phyloP scores from a whole-genome alignment of 176 grass and related monocot genomes.

The Saccharum spontaneum region DNA sequence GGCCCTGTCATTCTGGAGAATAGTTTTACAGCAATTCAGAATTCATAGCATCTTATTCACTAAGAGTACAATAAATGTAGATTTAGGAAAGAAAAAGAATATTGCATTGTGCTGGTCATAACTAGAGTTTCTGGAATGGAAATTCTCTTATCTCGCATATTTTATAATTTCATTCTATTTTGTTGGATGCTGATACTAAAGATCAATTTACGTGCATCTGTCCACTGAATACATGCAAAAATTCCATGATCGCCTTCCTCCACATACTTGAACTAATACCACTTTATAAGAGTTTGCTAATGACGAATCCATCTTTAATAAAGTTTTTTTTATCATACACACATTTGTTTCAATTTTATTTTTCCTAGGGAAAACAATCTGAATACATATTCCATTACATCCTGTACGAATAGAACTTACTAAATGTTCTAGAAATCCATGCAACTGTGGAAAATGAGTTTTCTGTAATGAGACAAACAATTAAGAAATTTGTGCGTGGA shows the following conservation, averaged over 20 bases:
- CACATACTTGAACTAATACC: not conserved
- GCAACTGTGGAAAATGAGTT: not conserved
- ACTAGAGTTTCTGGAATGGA: conserved; percentile 3
- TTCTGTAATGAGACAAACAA: conserved; percentile 1
- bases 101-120: not conserved
- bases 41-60: conserved; percentile 25
- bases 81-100: not conserved
- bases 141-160: not conserved
- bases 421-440: conserved; percentile 9
- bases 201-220: not conserved
- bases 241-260: conserved; percentile 17
- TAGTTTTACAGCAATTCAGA: conserved; percentile 16
- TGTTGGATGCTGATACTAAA: conserved; percentile 16
- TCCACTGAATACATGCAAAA: conserved; percentile 12
- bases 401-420: not conserved
- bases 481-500: not conserved
- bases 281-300: conserved; percentile 23
- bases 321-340: not conserved
- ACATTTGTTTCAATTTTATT: not conserved
- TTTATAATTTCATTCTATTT: conserved; percentile 1
- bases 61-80: conserved; percentile 14
- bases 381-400: not conserved
- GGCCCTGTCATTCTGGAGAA: conserved; percentile 69
- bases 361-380: not conserved
- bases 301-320: not conserved